Conservation (phyloP, 805 yeast species). For the Wickerhamiella azymoides region DNA sequence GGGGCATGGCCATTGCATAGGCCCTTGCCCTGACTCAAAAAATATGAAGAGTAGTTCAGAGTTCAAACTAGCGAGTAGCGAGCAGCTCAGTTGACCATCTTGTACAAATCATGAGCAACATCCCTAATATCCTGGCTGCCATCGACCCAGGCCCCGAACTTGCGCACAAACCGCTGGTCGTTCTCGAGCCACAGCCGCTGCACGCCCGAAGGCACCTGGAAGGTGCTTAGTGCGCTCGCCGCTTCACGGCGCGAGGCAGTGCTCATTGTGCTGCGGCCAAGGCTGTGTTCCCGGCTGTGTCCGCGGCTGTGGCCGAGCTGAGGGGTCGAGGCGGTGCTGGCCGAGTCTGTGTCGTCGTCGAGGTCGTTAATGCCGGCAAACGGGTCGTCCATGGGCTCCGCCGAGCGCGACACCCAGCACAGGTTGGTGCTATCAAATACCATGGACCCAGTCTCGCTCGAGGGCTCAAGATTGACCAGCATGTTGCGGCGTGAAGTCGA, state of each 20-base stretch:
- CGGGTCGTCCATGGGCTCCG: conserved; percentile 17
- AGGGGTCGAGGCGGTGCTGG: conserved; percentile 7
- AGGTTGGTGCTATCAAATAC: conserved; percentile 17
- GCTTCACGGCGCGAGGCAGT: conserved; percentile 15
- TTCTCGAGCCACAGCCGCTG: conserved; percentile 18
- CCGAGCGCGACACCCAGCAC: conserved; percentile 16
- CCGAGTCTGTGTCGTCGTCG: too few species aligned
- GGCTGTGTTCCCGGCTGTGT: too few species aligned
- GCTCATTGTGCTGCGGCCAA: conserved; percentile 3
- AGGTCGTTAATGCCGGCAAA: conserved; percentile 17
- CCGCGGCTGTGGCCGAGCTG: too few species aligned
- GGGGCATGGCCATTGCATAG: too few species aligned
- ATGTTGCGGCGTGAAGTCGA: conserved; percentile 9
- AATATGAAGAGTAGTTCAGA: background rate
- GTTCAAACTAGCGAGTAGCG: too few species aligned
- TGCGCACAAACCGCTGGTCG: conserved; percentile 20
- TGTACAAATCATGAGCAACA: conserved; percentile 15
- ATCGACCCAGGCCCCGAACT: conserved; percentile 21
- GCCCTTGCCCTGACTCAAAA: too few species aligned
- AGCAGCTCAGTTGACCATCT: conserved; percentile 16
- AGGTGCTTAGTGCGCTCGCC: conserved; percentile 15
- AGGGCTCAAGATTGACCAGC: conserved; percentile 10
- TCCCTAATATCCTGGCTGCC: conserved; percentile 16
- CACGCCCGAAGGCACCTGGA: conserved; percentile 12
- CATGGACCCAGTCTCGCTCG: conserved; percentile 14